Percentiles rank a stretch among this genome's conserved stretches.
phyloP scores from a whole-genome alignment of 345 rosid species.

The Salix koriyanagi region DNA sequence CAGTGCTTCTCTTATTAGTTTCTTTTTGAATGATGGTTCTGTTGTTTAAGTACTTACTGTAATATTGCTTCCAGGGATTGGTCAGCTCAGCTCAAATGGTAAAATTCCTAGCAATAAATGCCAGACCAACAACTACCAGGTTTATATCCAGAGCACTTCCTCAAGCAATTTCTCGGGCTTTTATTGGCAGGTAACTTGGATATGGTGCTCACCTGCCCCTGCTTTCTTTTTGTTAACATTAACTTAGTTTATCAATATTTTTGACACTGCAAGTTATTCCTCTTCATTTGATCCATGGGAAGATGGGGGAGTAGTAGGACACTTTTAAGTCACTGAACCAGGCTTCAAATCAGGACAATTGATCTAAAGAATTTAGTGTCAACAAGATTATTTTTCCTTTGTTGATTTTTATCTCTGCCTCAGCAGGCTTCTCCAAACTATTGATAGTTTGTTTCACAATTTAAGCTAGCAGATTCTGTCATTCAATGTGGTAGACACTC shows the following conservation, averaged over 20 bases:
- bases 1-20: background rate
- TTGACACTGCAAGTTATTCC: background rate
- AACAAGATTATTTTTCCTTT: background rate
- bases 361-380: background rate
- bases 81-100: slow-evolving; percentile 98
- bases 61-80: slow-evolving; percentile 64
- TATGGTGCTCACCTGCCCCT: background rate
- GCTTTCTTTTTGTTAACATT: background rate
- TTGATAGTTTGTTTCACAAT: background rate
- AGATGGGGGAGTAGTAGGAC: background rate
- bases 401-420: background rate
- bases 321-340: background rate
- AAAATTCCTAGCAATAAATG: slow-evolving; percentile 79
- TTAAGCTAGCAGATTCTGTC: background rate
- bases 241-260: background rate
- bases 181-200: slow-evolving; percentile 81
- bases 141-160: slow-evolving; percentile 83
- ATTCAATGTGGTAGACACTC: background rate
- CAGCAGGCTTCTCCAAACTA: background rate
- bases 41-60: slow-evolving; percentile 18
- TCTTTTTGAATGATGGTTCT: slow-evolving; percentile 1
- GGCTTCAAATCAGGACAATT: background rate
- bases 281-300: background rate
- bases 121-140: slow-evolving; percentile 87
- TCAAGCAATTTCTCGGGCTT: slow-evolving; percentile 78